These are phyloP conservation scores for Aphanomyces stellatus DNA, from an alignment of 352 stramenopile genomes.

Conservation along the genomic window DNA sequence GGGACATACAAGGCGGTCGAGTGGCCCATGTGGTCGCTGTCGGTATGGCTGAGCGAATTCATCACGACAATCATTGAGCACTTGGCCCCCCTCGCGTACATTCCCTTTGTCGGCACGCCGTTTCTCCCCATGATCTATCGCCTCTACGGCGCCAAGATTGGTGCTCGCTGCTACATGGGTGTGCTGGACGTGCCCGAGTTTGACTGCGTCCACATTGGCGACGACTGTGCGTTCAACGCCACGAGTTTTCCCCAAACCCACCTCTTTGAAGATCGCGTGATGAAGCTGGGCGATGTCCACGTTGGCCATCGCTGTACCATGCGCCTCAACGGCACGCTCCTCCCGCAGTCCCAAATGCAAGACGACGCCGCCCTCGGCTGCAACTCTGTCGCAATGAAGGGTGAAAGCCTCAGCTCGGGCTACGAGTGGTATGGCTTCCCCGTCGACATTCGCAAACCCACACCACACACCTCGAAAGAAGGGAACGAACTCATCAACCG, in stretches of 20 bases:
- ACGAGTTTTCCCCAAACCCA: conserved; percentile 1
- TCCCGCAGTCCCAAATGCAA: not conserved
- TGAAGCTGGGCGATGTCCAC: not conserved
- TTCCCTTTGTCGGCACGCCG: not conserved
- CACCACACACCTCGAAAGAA: too few species aligned
- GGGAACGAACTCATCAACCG: too few species aligned
- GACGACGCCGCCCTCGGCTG: not conserved
- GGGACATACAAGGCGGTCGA: not conserved
- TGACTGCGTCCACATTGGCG: not conserved
- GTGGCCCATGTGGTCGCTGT: not conserved
- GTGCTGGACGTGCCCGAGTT: not conserved
- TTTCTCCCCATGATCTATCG: not conserved
- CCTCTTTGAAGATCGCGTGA: conserved; percentile 3
- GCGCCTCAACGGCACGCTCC: not conserved
- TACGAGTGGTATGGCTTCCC: not conserved
- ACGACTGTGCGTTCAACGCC: not conserved
- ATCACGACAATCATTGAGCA: not conserved
- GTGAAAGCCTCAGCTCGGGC: not conserved
- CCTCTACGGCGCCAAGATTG: not conserved
- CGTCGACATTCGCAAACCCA: not conserved
- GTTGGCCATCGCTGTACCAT: not conserved
- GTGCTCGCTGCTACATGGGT: not conserved
- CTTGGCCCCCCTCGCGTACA: not conserved
- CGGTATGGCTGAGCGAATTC: not conserved
- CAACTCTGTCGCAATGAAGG: conserved; percentile 5